phyloP scores from a whole-genome alignment of 192 early-diverging fungal species.

The Backusella psychrophila region DNA sequence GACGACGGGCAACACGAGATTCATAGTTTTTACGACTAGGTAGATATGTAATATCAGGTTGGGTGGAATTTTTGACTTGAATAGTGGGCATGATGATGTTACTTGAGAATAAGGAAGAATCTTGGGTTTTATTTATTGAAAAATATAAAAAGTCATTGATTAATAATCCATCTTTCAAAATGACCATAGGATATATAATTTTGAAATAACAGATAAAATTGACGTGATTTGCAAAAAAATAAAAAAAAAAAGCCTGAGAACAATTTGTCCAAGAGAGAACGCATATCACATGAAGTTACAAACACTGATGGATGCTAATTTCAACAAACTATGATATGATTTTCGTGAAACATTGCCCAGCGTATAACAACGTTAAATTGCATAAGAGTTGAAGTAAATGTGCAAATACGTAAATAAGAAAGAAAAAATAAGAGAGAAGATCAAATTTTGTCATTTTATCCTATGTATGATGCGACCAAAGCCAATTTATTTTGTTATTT shows the following conservation, averaged over 20 bases:
- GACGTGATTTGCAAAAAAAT: not conserved
- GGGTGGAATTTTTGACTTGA: conserved; percentile 24
- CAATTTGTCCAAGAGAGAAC: not conserved
- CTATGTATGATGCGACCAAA: not conserved
- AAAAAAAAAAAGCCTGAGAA: not conserved
- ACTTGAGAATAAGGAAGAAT: not conserved
- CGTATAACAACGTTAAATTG: not conserved
- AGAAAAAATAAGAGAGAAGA: not conserved
- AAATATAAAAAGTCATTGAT: not conserved
- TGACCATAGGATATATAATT: not conserved
- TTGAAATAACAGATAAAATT: not conserved
- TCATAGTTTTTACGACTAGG: conserved; percentile 25
- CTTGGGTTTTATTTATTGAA: not conserved
- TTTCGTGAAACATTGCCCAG: not conserved
- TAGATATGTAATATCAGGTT: conserved; percentile 30
- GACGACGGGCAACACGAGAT: conserved; percentile 19
- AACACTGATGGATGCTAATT: not conserved
- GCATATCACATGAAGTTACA: not conserved
- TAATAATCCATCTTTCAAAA: not conserved
- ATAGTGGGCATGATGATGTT: conserved; percentile 20
- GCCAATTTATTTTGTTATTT: not conserved
- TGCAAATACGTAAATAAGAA: not conserved
- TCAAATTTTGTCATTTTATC: not conserved
- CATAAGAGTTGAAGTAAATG: not conserved
- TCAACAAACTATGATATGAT: not conserved